Base-by-base conservation (phyloP, 2,329 filamentous ascomycete genomes). In the Pseudogymnoascus verrucosus region DNA sequence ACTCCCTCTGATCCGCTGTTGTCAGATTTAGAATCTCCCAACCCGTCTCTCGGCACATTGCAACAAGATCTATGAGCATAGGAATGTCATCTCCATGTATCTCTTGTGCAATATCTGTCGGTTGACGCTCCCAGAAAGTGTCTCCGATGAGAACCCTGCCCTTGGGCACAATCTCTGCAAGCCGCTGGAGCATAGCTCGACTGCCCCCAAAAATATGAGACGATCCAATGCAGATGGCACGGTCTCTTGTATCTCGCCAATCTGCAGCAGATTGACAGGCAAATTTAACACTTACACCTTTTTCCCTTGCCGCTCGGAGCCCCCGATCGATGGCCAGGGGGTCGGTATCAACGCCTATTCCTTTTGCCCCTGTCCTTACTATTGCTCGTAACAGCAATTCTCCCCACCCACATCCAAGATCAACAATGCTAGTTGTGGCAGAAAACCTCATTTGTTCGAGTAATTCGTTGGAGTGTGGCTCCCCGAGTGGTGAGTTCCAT, bases 1-100 rank as follows among this genome's bases (percentile, higher is more conserved):
- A 57, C 51, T 57, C 51, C 10, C 51, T 57, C 28, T 57, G 51
- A 7, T 57, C 51, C 28, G 51, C 51, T 57, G 51, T 57, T 57
- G 51, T 57, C 51, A 57, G 51, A 34, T 34, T 57, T 8, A 57
- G n/a, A 57, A 57, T 19, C 12, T 57, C 51, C 51, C 26, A 57
- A 4, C 26, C 51, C 1, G 51, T 57, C 51, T 57, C 51, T 10
- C n/a, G 26, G 51, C 51, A 57, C 51, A 57, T 57, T 34, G 51
- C 11, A 34, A 57, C 51, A 6, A 57, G 51, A 19, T 57, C 51
- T 19, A 57, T 57, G 5, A 57, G 28, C 51, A 57, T 57, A 34
- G 51, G 51, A 16, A 57, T 5, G 51, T 19, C n/a, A 8, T 57
- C 51, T 34, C 51, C 51, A 57, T 57, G 51, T n/a, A 57, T 57